phyloP scores from a whole-genome alignment of 208 protist species.

The Kentomonas sorsogonicus region DNA sequence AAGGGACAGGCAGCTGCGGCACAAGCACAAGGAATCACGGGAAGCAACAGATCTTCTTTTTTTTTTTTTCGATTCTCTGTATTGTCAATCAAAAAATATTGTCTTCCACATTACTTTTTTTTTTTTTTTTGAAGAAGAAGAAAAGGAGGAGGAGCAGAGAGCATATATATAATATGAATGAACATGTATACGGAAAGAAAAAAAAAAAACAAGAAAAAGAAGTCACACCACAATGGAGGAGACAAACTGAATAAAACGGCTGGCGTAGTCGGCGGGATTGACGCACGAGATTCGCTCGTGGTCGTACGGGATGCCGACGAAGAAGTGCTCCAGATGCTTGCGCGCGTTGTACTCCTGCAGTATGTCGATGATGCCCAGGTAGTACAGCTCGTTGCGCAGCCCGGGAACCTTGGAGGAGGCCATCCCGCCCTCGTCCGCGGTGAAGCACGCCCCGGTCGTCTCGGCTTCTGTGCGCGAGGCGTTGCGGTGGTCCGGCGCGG shows the following conservation, averaged over 20 bases:
- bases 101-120: not conserved
- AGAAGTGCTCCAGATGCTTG: constrained; percentile 73
- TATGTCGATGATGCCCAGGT: constrained; percentile 94
- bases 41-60: not conserved
- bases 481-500: not conserved
- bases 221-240: constrained; percentile 81
- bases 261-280: constrained; percentile 72
- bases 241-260: constrained; percentile 86
- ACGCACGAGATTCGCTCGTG: constrained; percentile 83
- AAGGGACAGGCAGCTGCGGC: too few species aligned
- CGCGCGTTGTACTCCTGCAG: constrained; percentile 85
- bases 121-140: not conserved
- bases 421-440: constrained; percentile 77
- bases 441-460: constrained; percentile 73
- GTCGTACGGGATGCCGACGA: constrained; percentile 61
- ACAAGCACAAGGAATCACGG: too few species aligned
- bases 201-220: not conserved
- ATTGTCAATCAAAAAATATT: not conserved
- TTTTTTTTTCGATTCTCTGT: constrained; percentile 1
- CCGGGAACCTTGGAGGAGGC: constrained; percentile 53
- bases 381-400: constrained; percentile 79
- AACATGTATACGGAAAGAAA: not conserved
- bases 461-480: not conserved
- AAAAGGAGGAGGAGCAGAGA: too few species aligned
- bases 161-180: constrained; percentile 1